Base-by-base conservation (phyloP, 495 filamentous ascomycete genomes). In the Cudoniella acicularis region DNA sequence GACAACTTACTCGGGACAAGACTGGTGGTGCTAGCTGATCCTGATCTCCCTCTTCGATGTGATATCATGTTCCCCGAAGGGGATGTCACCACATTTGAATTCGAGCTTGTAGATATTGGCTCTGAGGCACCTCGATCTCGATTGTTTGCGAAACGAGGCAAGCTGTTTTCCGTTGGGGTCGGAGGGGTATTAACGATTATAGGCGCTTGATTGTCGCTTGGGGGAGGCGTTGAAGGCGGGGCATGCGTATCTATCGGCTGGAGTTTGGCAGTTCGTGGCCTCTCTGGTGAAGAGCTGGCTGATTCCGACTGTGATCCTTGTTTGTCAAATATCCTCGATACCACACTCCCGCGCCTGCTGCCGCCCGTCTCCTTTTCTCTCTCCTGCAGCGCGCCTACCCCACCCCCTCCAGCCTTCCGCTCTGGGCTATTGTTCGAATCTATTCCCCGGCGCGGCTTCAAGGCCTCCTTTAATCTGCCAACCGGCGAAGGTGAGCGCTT, bases 1-100 rank as follows among this genome's bases (percentile, higher is more conserved):
- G 92, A 96, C 23, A 98, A 77, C 70, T 92, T 97, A 75, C 91
- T 96, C 10, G 92, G 91, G n/a, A 81, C 84, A 52, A 83, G 77
- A 52, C 80, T 75, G 57, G n/a, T n/a, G n/a, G n/a, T n/a, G n/a
- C n/a, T n/a, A n/a, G 76, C 74, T 47, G 88, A 87, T 57, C 86
- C 82, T 49, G 87, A 89, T 57, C 84, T 80, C 42, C 79, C 81
- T 3, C 87, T 79, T 42, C 87, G 77, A 62, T 80, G 77, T 27
- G 88, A 84, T 72, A 89, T 92, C 87, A 89, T 91, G 67, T 85
- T 89, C 57, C 87, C 86, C 56, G 72, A 64, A 24, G 72, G 65
- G 26, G 72, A 74, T 41, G 76, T 75, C 8, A 70, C 69, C 64
- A 75, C 61, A 66, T 73, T 57, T 52, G 74, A 49, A 56, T 77